Evolutionary conservation across 2,329 filamentous ascomycete species (phyloP).

Genomic region (Colletotrichum higginsianum): DNA sequence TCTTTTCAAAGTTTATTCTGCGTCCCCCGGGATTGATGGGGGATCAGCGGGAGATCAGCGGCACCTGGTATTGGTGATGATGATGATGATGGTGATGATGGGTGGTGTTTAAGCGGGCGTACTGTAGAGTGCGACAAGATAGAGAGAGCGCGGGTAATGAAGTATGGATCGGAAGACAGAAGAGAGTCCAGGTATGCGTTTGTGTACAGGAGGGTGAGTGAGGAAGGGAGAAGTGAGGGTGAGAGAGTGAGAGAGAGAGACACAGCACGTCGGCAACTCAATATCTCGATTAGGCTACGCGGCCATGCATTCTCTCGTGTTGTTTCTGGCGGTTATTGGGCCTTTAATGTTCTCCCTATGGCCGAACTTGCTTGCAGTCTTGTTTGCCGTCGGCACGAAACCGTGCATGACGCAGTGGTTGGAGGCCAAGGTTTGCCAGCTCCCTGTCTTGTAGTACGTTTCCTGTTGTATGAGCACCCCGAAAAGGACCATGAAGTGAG

Average conservation of each 20-base stretch:
- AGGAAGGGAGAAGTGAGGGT: neutral
- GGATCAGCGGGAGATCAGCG: neutral
- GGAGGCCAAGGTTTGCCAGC: conserved; percentile 19
- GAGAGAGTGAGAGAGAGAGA: neutral
- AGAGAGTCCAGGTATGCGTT: too few relatives aligned
- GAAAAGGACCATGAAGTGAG: neutral
- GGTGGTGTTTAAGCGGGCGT: too few relatives aligned
- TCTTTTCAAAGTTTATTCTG: too few relatives aligned
- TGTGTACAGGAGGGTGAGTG: conserved; percentile 5
- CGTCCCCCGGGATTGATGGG: too few relatives aligned
- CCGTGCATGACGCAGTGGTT: conserved; percentile 29
- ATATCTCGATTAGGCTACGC: neutral
- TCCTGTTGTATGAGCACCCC: neutral
- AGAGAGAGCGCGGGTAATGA: neutral
- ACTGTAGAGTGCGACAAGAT: too few relatives aligned
- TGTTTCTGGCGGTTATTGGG: conserved; percentile 19
- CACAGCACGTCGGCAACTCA: conserved; percentile 35
- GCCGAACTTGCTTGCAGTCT: neutral
- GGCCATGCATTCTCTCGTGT: conserved; percentile 20
- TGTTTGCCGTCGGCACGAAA: neutral
- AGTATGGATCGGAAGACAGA: neutral
- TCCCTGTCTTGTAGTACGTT: conserved; percentile 1
- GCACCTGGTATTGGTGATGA: neutral
- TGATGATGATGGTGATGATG: too few relatives aligned
- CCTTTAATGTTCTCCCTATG: conserved; percentile 22